Conservation (phyloP, 306 rosid genomes). For the Castanospermum australe region DNA sequence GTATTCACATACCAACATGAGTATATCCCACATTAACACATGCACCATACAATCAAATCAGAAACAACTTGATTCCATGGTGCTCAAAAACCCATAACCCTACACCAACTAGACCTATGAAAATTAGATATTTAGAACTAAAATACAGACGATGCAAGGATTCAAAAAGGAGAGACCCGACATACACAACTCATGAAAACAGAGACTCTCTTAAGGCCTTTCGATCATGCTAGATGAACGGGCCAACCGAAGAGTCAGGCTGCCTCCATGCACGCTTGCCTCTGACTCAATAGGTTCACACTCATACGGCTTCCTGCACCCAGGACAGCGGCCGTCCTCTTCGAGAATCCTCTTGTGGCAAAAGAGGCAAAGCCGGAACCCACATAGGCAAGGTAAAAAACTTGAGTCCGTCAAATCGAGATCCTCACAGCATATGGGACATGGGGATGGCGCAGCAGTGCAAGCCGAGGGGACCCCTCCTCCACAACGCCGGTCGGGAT, state of each 20-base stretch:
- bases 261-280: constrained; percentile 60
- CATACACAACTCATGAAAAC: constrained; percentile 48
- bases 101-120: constrained; percentile 59
- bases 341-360: constrained; percentile 98
- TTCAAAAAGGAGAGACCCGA: constrained; percentile 41
- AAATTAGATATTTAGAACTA: constrained; percentile 49
- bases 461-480: constrained; percentile 64
- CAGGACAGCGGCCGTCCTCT: constrained; percentile 92
- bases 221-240: constrained; percentile 84
- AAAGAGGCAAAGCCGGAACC: constrained; percentile 94
- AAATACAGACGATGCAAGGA: constrained; percentile 43
- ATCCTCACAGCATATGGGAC: constrained; percentile 96
- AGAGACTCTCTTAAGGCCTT: constrained; percentile 60
- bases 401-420: constrained; percentile 87
- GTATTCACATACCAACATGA: constrained; percentile 84
- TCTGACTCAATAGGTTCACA: constrained; percentile 57
- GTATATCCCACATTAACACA: constrained; percentile 67
- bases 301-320: constrained; percentile 92
- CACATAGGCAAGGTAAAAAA: constrained; percentile 85
- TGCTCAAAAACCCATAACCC: constrained; percentile 53
- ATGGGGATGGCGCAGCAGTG: constrained; percentile 52
- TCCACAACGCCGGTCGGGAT: constrained; percentile 46
- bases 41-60: constrained; percentile 60
- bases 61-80: constrained; percentile 54
- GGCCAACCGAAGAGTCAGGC: constrained; percentile 64